Evolutionary conservation across 306 rosid genomes (phyloP).

Genomic region (Quercus wislizeni): DNA sequence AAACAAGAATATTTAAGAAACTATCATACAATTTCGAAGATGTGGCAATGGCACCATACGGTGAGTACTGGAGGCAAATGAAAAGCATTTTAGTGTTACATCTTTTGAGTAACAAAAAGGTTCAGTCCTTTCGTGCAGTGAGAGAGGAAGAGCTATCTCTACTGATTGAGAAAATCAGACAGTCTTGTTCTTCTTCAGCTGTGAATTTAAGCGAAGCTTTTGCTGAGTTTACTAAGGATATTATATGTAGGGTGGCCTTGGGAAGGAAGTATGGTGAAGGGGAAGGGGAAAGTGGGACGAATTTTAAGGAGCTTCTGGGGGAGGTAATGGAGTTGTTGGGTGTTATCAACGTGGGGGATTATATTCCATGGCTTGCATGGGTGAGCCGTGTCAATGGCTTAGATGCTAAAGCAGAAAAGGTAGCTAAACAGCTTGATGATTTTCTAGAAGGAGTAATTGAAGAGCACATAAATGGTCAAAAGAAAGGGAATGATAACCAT

Average conservation of each 20-base stretch:
- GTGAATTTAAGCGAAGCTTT: slow-evolving; percentile 40
- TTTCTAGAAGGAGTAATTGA: slow-evolving; percentile 43
- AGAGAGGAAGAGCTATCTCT: slow-evolving; percentile 22
- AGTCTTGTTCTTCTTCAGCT: background rate
- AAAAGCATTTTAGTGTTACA: slow-evolving; percentile 34
- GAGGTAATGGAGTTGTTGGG: slow-evolving; percentile 38
- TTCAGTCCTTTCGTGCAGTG: slow-evolving; percentile 10
- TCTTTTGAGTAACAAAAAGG: slow-evolving; percentile 22
- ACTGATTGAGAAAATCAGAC: slow-evolving; percentile 22
- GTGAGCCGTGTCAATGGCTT: slow-evolving; percentile 33
- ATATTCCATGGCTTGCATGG: slow-evolving; percentile 56
- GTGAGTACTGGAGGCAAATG: slow-evolving; percentile 48
- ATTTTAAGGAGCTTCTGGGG: slow-evolving; percentile 23
- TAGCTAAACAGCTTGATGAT: slow-evolving; percentile 36
- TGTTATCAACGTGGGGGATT: slow-evolving; percentile 38
- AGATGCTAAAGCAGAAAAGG: slow-evolving; percentile 29
- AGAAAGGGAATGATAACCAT: background rate
- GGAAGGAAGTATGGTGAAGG: slow-evolving; percentile 48
- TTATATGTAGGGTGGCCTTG: slow-evolving; percentile 47
- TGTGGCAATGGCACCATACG: slow-evolving; percentile 29
- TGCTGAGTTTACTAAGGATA: slow-evolving; percentile 16
- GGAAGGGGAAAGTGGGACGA: slow-evolving; percentile 1
- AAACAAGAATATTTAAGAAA: slow-evolving; percentile 10
- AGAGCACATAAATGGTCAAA: slow-evolving; percentile 25
- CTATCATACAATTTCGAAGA: slow-evolving; percentile 39